phyloP scores from a whole-genome alignment of 163 green algal species.

The Volvox carteri region DNA sequence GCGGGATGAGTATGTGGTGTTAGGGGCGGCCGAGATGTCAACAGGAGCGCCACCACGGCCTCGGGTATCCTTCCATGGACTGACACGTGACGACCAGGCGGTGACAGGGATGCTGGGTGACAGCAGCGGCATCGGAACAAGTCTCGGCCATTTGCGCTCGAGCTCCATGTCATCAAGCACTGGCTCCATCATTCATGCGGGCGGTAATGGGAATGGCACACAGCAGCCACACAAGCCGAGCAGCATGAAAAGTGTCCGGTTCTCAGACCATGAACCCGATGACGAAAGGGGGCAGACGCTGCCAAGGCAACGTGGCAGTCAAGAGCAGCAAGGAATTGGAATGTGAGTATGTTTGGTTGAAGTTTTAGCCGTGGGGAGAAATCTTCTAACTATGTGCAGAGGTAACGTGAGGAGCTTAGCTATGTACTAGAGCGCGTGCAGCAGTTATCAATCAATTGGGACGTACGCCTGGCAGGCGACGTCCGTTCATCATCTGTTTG shows the following conservation, averaged over 20 bases:
- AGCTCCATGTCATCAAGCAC: conserved; percentile 17
- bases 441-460: too few species aligned
- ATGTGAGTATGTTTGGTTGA: too few species aligned
- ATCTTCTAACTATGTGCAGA: too few species aligned
- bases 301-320: background rate
- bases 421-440: too few species aligned
- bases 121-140: background rate
- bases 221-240: background rate
- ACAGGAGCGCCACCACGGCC: background rate
- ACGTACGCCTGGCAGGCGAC: too few species aligned
- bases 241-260: conserved; percentile 49
- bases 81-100: background rate
- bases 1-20: background rate
- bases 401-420: too few species aligned
- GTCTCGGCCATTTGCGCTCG: background rate
- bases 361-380: too few species aligned
- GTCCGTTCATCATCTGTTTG: too few species aligned
- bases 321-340: background rate
- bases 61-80: conserved; percentile 37
- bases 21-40: background rate
- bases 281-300: background rate
- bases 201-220: background rate
- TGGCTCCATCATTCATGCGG: background rate
- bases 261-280: conserved; percentile 10
- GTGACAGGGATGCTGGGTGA: background rate